Conservation (phyloP, 2,329 filamentous ascomycete species). For the Fonsecaea pedrosoi region DNA sequence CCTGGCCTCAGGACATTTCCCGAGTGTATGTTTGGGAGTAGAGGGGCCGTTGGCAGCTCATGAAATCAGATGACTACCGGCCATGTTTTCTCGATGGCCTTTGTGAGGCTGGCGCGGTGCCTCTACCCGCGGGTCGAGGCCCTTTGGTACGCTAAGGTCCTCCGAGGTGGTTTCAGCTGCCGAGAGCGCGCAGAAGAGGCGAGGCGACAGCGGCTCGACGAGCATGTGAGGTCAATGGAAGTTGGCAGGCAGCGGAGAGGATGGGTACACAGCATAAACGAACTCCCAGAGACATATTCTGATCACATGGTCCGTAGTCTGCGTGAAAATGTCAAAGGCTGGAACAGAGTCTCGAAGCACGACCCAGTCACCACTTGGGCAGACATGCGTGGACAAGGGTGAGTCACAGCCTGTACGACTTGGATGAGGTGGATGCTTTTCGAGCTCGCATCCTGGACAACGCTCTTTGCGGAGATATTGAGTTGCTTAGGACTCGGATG, state of each 20-base stretch:
- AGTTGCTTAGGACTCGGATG: neutral
- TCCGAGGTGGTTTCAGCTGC: neutral
- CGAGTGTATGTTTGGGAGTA: neutral
- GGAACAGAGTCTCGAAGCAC: neutral
- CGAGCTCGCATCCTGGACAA: neutral
- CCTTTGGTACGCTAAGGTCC: neutral
- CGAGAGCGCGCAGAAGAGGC: neutral
- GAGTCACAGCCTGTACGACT: slow-evolving; percentile 1
- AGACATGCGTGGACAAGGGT: slow-evolving; percentile 7
- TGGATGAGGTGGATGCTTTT: neutral
- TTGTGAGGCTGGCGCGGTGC: neutral
- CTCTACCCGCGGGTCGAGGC: neutral
- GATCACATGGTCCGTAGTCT: slow-evolving; percentile 1
- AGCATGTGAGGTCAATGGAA: neutral
- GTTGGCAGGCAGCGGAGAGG: neutral
- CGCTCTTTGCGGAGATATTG: neutral
- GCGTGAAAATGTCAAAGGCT: neutral
- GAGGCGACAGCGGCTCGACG: neutral
- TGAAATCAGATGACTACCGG: neutral
- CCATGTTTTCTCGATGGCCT: neutral
- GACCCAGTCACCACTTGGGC: neutral
- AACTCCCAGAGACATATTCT: neutral
- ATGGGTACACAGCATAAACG: slow-evolving; percentile 1
- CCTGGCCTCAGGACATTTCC: neutral
- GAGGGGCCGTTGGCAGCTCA: neutral